Percentiles rank a stretch among this genome's conserved stretches.
Conservation (phyloP, 306 rosid genomes). For the Malus orientalis region DNA sequence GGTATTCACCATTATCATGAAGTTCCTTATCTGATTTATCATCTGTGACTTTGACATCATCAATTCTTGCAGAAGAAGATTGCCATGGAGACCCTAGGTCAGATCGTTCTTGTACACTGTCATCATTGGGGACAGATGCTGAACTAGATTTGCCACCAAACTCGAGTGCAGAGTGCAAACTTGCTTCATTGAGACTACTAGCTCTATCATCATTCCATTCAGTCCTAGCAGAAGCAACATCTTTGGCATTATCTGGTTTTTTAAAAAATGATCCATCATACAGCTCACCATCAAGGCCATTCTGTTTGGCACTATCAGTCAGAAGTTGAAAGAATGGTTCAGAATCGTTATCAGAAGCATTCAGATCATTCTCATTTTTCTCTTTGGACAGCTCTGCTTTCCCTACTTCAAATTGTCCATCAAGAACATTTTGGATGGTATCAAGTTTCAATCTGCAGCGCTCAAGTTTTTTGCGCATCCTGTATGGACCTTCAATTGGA, state of each 20-base stretch:
- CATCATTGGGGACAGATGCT: slow-evolving; percentile 62
- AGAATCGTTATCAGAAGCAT: slow-evolving; percentile 48
- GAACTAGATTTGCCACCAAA: slow-evolving; percentile 81
- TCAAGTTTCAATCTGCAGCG: slow-evolving; percentile 70
- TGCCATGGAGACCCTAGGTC: slow-evolving; percentile 77
- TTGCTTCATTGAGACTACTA: slow-evolving; percentile 85
- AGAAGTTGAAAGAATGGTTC: slow-evolving; percentile 54
- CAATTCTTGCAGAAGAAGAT: slow-evolving; percentile 59
- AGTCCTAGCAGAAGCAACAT: slow-evolving; percentile 45
- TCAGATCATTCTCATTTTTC: slow-evolving; percentile 40
- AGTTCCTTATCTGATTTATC: slow-evolving; percentile 78
- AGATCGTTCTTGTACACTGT: slow-evolving; percentile 68
- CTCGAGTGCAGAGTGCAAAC: slow-evolving; percentile 94
- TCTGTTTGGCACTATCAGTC: slow-evolving; percentile 46
- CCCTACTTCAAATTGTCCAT: slow-evolving; percentile 57
- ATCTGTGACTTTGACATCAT: slow-evolving; percentile 50
- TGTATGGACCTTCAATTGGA: slow-evolving; percentile 97
- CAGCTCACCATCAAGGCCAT: slow-evolving; percentile 47
- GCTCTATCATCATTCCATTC: slow-evolving; percentile 90
- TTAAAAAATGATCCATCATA: slow-evolving; percentile 50
- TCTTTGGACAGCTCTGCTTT: slow-evolving; percentile 44
- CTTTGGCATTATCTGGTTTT: slow-evolving; percentile 48
- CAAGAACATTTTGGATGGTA: slow-evolving; percentile 77
- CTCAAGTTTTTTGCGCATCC: slow-evolving; percentile 98
- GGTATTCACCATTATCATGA: slow-evolving; percentile 82